phyloP scores from a whole-genome alignment of 192 early-diverging fungal genomes.

The Spizellomyces sp. region DNA sequence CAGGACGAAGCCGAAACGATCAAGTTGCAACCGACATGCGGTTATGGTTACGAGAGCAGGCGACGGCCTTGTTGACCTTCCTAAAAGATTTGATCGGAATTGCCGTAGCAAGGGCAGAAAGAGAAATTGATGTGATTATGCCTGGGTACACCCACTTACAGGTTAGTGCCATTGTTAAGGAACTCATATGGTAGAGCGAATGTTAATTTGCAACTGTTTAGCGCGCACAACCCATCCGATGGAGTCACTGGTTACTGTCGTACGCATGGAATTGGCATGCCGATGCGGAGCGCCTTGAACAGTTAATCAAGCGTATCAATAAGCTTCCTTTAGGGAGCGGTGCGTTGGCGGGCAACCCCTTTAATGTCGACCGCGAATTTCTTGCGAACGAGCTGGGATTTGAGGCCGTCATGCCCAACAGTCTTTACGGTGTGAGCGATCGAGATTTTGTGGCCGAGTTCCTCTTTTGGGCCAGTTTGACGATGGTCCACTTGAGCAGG shows the following conservation, averaged over 20 bases:
- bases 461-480: constrained; percentile 89
- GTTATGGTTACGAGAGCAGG: constrained; percentile 88
- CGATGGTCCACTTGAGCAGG: constrained; percentile 89
- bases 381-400: constrained; percentile 91
- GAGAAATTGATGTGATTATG: constrained; percentile 94
- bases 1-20: constrained; percentile 93
- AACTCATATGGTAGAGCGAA: background rate
- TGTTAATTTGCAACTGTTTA: constrained; percentile 23
- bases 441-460: constrained; percentile 98
- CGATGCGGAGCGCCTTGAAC: constrained; percentile 81
- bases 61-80: constrained; percentile 58
- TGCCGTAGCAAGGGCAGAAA: constrained; percentile 76
- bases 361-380: constrained; percentile 91
- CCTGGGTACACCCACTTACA: constrained; percentile 98
- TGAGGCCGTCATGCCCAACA: constrained; percentile 81
- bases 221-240: constrained; percentile 97
- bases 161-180: constrained; percentile 42
- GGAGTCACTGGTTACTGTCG: constrained; percentile 88
- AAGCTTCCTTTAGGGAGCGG: constrained; percentile 89
- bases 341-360: constrained; percentile 96
- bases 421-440: constrained; percentile 88
- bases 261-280: constrained; percentile 91
- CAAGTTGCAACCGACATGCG: constrained; percentile 99
- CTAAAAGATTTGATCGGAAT: constrained; percentile 79
- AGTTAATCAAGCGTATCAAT: constrained; percentile 81